phyloP scores from a whole-genome alignment of 2,329 filamentous ascomycete species.

The Calonectria henricotiae region DNA sequence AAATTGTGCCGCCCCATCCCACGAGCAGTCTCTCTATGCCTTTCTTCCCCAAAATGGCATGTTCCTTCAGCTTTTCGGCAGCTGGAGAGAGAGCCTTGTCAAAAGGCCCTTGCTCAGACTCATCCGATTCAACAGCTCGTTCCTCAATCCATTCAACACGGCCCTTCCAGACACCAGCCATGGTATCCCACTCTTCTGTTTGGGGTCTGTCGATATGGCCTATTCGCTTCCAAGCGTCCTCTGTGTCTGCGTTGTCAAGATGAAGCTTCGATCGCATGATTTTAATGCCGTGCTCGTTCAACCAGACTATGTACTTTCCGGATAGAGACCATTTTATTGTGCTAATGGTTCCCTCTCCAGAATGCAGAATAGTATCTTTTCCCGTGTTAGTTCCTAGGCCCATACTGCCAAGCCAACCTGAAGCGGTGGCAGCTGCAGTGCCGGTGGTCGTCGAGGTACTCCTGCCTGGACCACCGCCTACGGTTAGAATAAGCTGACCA shows the following conservation, averaged over 20 bases:
- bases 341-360: constrained; percentile 91
- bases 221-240: constrained; percentile 94
- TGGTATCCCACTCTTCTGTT: constrained; percentile 91
- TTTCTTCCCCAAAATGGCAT: constrained; percentile 65
- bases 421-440: constrained; percentile 86
- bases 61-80: constrained; percentile 66
- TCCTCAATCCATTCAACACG: constrained; percentile 95
- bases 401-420: constrained; percentile 92
- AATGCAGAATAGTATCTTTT: constrained; percentile 90
- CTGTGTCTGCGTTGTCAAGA: constrained; percentile 81
- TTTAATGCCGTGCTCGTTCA: constrained; percentile 97
- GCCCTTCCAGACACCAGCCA: constrained; percentile 96
- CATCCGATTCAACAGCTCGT: constrained; percentile 81
- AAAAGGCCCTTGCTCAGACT: constrained; percentile 63
- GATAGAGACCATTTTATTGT: constrained; percentile 96
- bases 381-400: constrained; percentile 85
- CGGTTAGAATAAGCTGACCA: constrained; percentile 89
- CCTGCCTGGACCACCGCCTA: constrained; percentile 83
- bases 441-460: constrained; percentile 91
- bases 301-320: constrained; percentile 93
- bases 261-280: constrained; percentile 94
- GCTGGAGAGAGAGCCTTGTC: constrained; percentile 63
- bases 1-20: constrained; percentile 96
- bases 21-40: constrained; percentile 86
- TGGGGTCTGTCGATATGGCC: constrained; percentile 93